Evolutionary conservation across 2,329 filamentous ascomycete species (phyloP).

Genomic region (Trichophyton schoenleinii): DNA sequence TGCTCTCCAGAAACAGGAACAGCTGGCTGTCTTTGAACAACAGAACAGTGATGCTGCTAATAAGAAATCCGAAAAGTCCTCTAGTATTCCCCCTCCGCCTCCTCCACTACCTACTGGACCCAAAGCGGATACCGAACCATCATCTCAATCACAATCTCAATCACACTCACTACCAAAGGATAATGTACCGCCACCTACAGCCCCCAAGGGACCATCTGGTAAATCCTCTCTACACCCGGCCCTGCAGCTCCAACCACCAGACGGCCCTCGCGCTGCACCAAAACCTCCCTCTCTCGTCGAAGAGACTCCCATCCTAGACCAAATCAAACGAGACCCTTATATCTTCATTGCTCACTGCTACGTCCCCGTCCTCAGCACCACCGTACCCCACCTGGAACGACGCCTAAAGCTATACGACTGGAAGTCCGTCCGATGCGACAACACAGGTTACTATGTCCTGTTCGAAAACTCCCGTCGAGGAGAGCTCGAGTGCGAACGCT

Average conservation of each 20-base stretch:
- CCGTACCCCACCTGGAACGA: constrained; percentile 80
- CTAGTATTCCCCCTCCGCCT: background rate
- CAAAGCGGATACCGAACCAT: constrained; percentile 6
- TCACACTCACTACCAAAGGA: constrained; percentile 4
- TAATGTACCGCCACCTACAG: constrained; percentile 58
- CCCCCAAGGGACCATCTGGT: constrained; percentile 71
- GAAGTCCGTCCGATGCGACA: constrained; percentile 70
- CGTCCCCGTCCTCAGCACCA: constrained; percentile 75
- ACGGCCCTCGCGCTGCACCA: constrained; percentile 25
- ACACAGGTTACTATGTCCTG: constrained; percentile 79
- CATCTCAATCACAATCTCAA: background rate
- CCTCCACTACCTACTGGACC: background rate
- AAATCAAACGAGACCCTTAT: constrained; percentile 69
- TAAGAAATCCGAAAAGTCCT: background rate
- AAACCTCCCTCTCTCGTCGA: constrained; percentile 46
- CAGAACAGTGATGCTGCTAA: constrained; percentile 2
- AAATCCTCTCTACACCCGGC: constrained; percentile 26
- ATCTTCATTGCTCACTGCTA: constrained; percentile 78
- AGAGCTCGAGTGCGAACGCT: constrained; percentile 67
- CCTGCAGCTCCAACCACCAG: constrained; percentile 11
- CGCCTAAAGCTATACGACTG: constrained; percentile 71
- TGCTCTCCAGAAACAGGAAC: constrained; percentile 44
- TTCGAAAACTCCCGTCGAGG: constrained; percentile 69
- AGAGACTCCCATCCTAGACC: constrained; percentile 51
- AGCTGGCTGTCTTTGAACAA: constrained; percentile 16